Conservation (phyloP, 495 filamentous ascomycete species). For the Aspergillus nanangensis region DNA sequence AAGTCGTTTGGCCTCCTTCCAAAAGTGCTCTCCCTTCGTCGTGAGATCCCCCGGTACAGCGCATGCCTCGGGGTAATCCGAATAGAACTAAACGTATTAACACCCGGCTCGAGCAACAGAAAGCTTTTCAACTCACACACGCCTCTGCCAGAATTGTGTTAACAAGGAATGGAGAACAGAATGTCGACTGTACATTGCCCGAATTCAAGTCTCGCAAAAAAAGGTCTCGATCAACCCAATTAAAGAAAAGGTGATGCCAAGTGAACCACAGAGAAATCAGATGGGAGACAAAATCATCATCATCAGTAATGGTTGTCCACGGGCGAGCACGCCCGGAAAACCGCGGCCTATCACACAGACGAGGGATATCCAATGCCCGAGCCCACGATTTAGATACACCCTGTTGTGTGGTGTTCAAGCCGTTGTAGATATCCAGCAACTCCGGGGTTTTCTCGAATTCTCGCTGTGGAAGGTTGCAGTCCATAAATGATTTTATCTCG, state of each 20-base stretch:
- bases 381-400: too few species aligned
- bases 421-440: too few species aligned
- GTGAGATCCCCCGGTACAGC: conserved; percentile 11
- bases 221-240: conserved; percentile 38
- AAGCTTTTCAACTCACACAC: conserved; percentile 15
- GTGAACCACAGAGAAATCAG: conserved; percentile 42
- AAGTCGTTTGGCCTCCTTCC: conserved; percentile 22
- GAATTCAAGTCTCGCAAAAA: conserved; percentile 38
- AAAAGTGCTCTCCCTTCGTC: conserved; percentile 19
- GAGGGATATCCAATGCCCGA: too few species aligned
- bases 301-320: conserved; percentile 37
- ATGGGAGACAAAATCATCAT: conserved; percentile 45
- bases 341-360: too few species aligned
- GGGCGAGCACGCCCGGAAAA: too few species aligned
- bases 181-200: conserved; percentile 19
- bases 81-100: conserved; percentile 11
- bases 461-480: too few species aligned
- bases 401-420: too few species aligned
- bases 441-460: too few species aligned
- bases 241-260: conserved; percentile 37
- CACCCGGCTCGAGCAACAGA: not conserved
- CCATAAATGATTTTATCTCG: too few species aligned
- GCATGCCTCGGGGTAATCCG: conserved; percentile 17
- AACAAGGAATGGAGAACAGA: conserved; percentile 45
- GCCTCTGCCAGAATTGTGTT: conserved; percentile 37